A percentile compares a stretch with the other conserved stretches of the same genome.
phyloP scores from a whole-genome alignment of 345 rosid species.

The Eutrema yunnanense region DNA sequence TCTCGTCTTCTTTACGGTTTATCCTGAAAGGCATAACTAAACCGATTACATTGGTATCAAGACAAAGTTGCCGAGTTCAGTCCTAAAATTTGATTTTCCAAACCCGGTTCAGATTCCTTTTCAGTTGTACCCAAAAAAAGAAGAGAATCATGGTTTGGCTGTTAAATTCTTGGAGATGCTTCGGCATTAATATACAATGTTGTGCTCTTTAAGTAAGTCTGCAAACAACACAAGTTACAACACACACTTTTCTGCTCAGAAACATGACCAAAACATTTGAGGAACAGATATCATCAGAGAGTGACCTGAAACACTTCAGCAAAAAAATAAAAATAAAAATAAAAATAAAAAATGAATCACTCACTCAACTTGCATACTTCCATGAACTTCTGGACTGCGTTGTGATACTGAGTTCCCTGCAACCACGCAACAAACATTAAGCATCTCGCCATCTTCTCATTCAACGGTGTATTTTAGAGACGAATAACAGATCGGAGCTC shows the following conservation, averaged over 20 bases:
- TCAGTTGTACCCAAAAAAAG: neutral
- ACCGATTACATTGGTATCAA: too few species aligned
- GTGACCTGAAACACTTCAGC: neutral
- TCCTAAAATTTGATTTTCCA: neutral
- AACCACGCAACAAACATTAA: slow-evolving; percentile 13
- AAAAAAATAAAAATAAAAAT: neutral
- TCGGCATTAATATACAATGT: neutral
- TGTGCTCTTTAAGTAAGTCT: neutral
- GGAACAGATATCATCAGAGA: neutral
- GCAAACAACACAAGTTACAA: neutral
- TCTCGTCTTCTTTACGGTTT: neutral
- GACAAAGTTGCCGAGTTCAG: too few species aligned
- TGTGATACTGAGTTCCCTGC: slow-evolving; percentile 91
- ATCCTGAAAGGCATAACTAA: too few species aligned
- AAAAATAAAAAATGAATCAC: slow-evolving; percentile 21
- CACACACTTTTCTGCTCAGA: slow-evolving; percentile 2
- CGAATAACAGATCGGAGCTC: neutral
- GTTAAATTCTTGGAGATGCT: neutral
- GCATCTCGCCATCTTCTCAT: neutral
- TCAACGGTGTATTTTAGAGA: neutral
- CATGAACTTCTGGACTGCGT: slow-evolving; percentile 83
- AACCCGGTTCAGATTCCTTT: neutral
- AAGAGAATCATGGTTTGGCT: neutral
- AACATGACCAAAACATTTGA: slow-evolving; percentile 5
- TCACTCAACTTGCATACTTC: slow-evolving; percentile 73